Evolutionary conservation across 495 filamentous ascomycete genomes (phyloP).

Genomic region (Bacidia gigantensis): DNA sequence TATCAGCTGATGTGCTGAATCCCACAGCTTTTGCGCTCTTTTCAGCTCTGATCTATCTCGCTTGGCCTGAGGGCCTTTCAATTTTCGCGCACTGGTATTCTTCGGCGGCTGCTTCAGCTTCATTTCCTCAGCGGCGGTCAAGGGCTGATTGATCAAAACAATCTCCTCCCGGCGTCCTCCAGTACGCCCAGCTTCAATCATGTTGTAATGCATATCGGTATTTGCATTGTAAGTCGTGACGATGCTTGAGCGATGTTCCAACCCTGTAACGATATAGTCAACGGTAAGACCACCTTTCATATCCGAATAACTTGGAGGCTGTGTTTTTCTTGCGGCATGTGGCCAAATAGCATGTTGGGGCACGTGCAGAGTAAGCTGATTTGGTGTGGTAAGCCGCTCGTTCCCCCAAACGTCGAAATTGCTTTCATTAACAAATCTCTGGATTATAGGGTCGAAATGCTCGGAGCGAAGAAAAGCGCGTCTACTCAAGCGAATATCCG

Average conservation of each 20-base stretch:
- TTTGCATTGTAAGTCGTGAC: neutral
- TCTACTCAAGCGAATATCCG: constrained; percentile 11
- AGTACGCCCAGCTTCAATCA: constrained; percentile 9
- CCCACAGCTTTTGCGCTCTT: neutral
- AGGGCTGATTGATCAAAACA: neutral
- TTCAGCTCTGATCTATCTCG: neutral
- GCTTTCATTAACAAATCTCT: constrained; percentile 10
- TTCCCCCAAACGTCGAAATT: constrained; percentile 14
- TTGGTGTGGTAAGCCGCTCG: constrained; percentile 10
- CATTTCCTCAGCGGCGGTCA: neutral
- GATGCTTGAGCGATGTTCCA: constrained; percentile 9
- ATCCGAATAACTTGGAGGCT: neutral
- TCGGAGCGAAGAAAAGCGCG: constrained; percentile 2
- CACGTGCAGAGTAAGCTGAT: constrained; percentile 5
- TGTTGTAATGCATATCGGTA: constrained; percentile 9
- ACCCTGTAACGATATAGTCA: constrained; percentile 9
- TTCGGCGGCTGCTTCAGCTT: neutral
- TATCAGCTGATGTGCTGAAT: neutral
- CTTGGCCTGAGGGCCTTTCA: neutral
- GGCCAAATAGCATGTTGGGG: constrained; percentile 4
- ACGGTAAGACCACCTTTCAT: neutral
- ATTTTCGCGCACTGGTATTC: neutral
- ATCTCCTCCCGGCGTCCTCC: constrained; percentile 10
- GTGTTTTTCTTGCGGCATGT: neutral
- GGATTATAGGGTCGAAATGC: constrained; percentile 8